phyloP scores from a whole-genome alignment of 495 filamentous ascomycete species.

The Parmelia sp. region DNA sequence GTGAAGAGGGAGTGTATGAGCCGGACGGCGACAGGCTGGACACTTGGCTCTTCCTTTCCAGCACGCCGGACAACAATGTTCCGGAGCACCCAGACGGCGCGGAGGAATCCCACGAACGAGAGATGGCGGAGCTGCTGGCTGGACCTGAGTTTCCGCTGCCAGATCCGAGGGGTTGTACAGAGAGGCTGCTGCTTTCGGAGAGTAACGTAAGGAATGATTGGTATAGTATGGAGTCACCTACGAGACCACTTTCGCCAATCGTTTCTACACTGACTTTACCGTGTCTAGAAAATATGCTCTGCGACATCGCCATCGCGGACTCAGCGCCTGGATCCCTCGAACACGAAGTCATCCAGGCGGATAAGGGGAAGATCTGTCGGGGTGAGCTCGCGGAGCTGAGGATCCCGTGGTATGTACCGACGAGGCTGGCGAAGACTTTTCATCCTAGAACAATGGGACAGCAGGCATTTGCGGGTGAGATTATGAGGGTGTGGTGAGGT shows the following conservation, averaged over 20 bases:
- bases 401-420: not conserved
- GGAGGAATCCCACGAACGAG: not conserved
- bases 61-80: not conserved
- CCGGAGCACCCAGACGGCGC: not conserved
- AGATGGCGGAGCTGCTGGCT: not conserved
- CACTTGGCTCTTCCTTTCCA: slow-evolving; percentile 40
- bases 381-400: not conserved
- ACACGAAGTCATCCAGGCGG: not conserved
- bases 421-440: not conserved
- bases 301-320: not conserved
- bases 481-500: not conserved
- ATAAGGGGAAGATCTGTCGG: not conserved
- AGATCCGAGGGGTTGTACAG: not conserved
- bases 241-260: not conserved
- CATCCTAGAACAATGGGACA: not conserved
- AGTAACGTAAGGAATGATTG: not conserved
- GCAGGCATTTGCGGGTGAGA: not conserved
- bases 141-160: not conserved
- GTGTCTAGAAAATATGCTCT: not conserved
- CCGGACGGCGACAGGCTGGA: slow-evolving; percentile 35
- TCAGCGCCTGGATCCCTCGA: not conserved
- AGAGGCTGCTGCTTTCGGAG: not conserved
- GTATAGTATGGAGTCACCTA: not conserved
- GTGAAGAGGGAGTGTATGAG: slow-evolving; percentile 39
- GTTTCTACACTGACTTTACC: not conserved